phyloP scores from a whole-genome alignment of 2,329 filamentous ascomycete genomes.

The Penicillium digitatum region DNA sequence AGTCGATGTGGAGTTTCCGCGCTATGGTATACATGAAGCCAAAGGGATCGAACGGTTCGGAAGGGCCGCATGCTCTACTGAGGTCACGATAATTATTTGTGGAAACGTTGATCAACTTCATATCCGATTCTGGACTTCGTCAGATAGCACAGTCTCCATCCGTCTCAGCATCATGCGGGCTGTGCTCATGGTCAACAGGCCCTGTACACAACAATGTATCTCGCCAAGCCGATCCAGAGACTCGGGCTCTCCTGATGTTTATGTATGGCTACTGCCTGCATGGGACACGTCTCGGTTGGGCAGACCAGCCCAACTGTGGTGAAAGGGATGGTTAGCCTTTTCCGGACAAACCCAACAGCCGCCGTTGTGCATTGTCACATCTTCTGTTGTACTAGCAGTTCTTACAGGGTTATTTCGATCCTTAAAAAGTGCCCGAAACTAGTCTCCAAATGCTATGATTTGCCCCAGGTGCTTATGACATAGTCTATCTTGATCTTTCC shows the following conservation, averaged over 20 bases:
- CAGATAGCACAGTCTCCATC: not conserved
- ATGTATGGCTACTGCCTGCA: conserved; percentile 12
- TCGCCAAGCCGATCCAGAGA: conserved; percentile 35
- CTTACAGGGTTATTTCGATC: not conserved
- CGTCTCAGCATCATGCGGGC: conserved; percentile 20
- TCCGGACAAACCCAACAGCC: conserved; percentile 14
- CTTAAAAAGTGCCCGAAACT: not conserved
- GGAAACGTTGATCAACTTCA: conserved; percentile 3
- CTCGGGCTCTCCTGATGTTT: conserved; percentile 28
- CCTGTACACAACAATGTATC: conserved; percentile 32
- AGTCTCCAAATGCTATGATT: not conserved
- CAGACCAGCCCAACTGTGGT: conserved; percentile 19
- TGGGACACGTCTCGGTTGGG: conserved; percentile 21
- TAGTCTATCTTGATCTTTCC: conserved; percentile 21
- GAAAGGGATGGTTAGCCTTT: conserved; percentile 20
- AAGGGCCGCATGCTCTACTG: conserved; percentile 14
- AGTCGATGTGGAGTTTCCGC: conserved; percentile 12
- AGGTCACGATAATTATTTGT: conserved; percentile 9
- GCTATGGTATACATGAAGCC: conserved; percentile 18
- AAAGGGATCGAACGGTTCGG: conserved; percentile 17
- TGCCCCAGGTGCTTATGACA: conserved; percentile 12
- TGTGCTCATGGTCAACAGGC: conserved; percentile 27
- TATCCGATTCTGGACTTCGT: conserved; percentile 2
- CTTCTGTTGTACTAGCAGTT: not conserved
- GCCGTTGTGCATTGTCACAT: conserved; percentile 14